Conservation (phyloP, 2,329 filamentous ascomycete species). For the Graphilbum fragrans region DNA sequence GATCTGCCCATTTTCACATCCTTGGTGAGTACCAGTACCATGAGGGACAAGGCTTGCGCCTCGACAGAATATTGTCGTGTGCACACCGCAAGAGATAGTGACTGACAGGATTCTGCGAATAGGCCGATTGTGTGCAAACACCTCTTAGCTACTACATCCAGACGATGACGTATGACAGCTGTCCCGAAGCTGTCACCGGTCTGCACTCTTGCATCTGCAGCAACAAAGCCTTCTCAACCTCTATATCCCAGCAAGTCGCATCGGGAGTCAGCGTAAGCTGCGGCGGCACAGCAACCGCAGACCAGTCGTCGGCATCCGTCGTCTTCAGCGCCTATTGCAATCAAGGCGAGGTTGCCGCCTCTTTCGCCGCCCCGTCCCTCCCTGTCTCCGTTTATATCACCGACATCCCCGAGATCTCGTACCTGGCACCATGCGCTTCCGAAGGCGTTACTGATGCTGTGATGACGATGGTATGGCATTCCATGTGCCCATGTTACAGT, state of each 20-base stretch:
- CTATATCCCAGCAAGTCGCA: conserved; percentile 26
- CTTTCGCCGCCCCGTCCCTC: conserved; percentile 28
- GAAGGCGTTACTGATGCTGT: conserved; percentile 26
- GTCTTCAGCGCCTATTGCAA: conserved; percentile 37
- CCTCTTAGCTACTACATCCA: conserved; percentile 33
- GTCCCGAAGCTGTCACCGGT: conserved; percentile 28
- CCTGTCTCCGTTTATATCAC: conserved; percentile 35
- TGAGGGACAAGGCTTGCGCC: conserved; percentile 1
- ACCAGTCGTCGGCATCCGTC: conserved; percentile 31
- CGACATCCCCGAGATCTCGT: conserved; percentile 29
- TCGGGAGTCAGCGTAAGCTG: conserved; percentile 28
- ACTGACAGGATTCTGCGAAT: not conserved
- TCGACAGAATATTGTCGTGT: not conserved
- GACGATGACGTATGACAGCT: conserved; percentile 27
- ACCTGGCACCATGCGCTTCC: conserved; percentile 31
- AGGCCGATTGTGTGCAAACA: conserved; percentile 38
- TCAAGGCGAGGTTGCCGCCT: conserved; percentile 17
- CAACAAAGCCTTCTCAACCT: conserved; percentile 27
- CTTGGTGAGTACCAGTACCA: conserved; percentile 26
- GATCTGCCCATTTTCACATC: conserved; percentile 28
- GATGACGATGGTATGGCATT: conserved; percentile 15
- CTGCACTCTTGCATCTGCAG: conserved; percentile 42
- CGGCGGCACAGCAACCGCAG: conserved; percentile 32
- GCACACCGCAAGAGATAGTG: too few relatives aligned
- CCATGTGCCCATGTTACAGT: too few relatives aligned